Base-by-base conservation (phyloP, 2,329 filamentous ascomycete species). In the Monilinia aucupariae region DNA sequence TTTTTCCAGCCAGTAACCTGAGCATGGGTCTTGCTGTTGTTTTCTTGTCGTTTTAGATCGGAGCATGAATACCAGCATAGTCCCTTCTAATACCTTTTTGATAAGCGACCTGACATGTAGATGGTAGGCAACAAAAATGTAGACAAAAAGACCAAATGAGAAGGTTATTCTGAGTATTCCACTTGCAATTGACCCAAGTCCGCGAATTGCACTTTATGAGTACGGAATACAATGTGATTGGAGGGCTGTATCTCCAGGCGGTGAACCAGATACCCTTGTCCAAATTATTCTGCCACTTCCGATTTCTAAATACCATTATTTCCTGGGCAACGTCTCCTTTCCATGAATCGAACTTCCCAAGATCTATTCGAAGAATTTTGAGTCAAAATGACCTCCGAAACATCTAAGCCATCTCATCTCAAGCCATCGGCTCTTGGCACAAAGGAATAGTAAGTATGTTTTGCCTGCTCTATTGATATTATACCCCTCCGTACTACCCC, bases 361-460 rank as follows among this genome's bases (percentile, higher is more conserved):
- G 6, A 47, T 58, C 34, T 25, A 10, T 32, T 25, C 15, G 15
- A 15, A 48, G 13, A 12, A 15, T 39, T 15, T 39, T 4, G 9
- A 39, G 37, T 15, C 27, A 62, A 27, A 39, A 72, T 72, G 71
- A 39, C 62, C 4, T 63, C 64, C 6, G 56, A 68, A 20, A 71
- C 74, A 12, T 48, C 66, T 2, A 81, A 79, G 64, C 87, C 87
- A n/a, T 76, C 77, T 1, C 84, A 89, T 70, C 86, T 96, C 32
- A 83, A 89, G 68, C 90, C 92, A 22, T 96, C 80, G 74, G 64
- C 68, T 74, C 84, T 97, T 37, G 93, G 93, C 58, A 96, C 91
- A 37, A 96, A 91, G 77, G 87, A 93, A 80, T 96, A 96, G 91
- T 96, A 49, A 58, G 60, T 62, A 51, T n/a, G 45, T 37, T 27